These are phyloP conservation scores for Apophysomyces ossiformis DNA, from an alignment of 371 early-diverging fungal genomes.

Conservation along the genomic window DNA sequence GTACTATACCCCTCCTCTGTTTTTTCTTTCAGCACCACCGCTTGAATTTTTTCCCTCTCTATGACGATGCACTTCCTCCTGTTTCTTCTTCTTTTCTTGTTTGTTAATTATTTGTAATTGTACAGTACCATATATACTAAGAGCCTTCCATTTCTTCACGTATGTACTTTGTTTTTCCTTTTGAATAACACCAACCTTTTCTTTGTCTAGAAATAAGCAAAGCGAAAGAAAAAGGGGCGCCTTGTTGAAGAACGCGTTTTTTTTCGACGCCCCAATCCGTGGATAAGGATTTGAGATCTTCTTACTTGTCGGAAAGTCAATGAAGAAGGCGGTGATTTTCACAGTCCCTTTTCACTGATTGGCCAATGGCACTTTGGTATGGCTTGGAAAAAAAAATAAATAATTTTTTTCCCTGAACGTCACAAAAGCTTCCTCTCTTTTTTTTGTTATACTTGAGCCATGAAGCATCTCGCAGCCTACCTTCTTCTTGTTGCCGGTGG, in stretches of 20 bases:
- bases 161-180: neutral
- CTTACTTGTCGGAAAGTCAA: neutral
- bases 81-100: neutral
- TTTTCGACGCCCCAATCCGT: neutral
- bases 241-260: neutral
- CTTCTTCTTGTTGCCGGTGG: conserved; percentile 86
- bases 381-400: neutral
- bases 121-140: conserved; percentile 5
- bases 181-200: neutral
- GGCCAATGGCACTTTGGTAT: no score
- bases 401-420: conserved; percentile 11
- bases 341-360: no score
- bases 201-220: no score
- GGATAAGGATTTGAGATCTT: neutral
- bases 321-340: neutral
- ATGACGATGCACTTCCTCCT: neutral
- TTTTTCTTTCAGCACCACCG: neutral
- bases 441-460: conserved; percentile 27
- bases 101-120: neutral
- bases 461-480: conserved; percentile 94
- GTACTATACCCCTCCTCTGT: neutral
- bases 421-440: conserved; percentile 12
- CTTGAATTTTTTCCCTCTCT: neutral
- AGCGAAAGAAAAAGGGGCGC: no score
- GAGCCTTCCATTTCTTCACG: neutral